Conservation (phyloP, 2,329 filamentous ascomycete species). For the Colletotrichum camelliae region DNA sequence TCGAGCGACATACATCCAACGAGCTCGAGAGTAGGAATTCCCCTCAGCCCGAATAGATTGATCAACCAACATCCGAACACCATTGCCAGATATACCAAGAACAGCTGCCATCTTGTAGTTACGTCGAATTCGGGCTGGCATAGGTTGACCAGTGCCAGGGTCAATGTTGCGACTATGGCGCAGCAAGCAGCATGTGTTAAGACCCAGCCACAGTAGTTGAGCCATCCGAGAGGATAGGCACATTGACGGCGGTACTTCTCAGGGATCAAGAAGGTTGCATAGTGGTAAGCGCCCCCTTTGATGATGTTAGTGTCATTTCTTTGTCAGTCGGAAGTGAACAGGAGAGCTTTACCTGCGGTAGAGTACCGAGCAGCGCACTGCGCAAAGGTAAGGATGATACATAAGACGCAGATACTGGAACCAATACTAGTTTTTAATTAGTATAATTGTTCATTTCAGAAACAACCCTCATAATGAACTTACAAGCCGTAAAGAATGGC, state of each 20-base stretch:
- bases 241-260: background rate
- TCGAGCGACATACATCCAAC: background rate
- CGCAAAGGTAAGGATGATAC: background rate
- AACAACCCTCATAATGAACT: background rate
- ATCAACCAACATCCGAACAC: background rate
- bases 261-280: background rate
- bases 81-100: background rate
- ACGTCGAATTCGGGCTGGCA: background rate
- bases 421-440: background rate
- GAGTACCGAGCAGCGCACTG: background rate
- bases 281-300: background rate
- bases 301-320: background rate
- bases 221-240: background rate
- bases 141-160: background rate
- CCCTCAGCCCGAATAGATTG: background rate
- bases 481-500: background rate
- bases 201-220: background rate
- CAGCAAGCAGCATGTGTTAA: background rate
- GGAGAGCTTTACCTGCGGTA: background rate
- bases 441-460: too few relatives aligned
- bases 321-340: rapidly evolving
- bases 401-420: background rate
- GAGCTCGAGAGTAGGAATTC: background rate
- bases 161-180: background rate
- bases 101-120: background rate